Percentiles rank a stretch among this genome's conserved stretches.
These are phyloP conservation scores for Aspergillus awamori DNA, from an alignment of 2,329 filamentous ascomycete genomes.

Conservation along the genomic window DNA sequence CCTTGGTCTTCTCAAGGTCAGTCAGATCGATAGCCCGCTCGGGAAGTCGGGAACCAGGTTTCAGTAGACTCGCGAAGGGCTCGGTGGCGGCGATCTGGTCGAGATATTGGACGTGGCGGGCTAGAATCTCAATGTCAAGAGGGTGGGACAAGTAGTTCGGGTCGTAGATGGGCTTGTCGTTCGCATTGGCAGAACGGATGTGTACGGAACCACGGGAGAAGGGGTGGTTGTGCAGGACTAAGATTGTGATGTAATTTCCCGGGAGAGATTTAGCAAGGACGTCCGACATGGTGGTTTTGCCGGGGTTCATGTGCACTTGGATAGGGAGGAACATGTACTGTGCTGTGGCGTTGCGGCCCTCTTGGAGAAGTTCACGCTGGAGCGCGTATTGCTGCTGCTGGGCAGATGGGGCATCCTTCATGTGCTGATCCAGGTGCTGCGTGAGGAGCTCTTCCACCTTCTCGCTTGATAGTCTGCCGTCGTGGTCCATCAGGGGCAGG, in stretches of 20 bases:
- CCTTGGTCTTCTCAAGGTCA: constrained; percentile 21
- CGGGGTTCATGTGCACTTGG: constrained; percentile 22
- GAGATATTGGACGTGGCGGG: constrained; percentile 31
- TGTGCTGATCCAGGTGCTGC: neutral
- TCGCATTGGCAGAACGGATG: constrained; percentile 34
- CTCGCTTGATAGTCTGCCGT: constrained; percentile 17
- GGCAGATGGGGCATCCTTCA: neutral
- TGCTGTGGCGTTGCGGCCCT: constrained; percentile 9
- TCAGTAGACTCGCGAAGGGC: constrained; percentile 24
- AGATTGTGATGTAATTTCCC: constrained; percentile 26
- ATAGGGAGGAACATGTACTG: constrained; percentile 22
- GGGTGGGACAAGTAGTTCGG: constrained; percentile 49
- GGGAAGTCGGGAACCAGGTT: constrained; percentile 18
- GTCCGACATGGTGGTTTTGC: constrained; percentile 18
- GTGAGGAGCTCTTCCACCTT: constrained; percentile 13
- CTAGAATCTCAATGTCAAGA: constrained; percentile 48
- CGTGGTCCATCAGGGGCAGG: constrained; percentile 29
- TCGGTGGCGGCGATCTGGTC: constrained; percentile 25
- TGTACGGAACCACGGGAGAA: constrained; percentile 37
- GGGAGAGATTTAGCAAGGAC: constrained; percentile 18
- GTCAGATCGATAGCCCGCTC: constrained; percentile 13
- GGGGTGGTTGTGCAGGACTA: constrained; percentile 34
- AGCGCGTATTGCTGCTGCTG: constrained; percentile 18
- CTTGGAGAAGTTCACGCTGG: constrained; percentile 18
- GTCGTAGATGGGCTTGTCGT: constrained; percentile 46